phyloP scores from a whole-genome alignment of 495 filamentous ascomycete species.

The Penicillium verhagenii region DNA sequence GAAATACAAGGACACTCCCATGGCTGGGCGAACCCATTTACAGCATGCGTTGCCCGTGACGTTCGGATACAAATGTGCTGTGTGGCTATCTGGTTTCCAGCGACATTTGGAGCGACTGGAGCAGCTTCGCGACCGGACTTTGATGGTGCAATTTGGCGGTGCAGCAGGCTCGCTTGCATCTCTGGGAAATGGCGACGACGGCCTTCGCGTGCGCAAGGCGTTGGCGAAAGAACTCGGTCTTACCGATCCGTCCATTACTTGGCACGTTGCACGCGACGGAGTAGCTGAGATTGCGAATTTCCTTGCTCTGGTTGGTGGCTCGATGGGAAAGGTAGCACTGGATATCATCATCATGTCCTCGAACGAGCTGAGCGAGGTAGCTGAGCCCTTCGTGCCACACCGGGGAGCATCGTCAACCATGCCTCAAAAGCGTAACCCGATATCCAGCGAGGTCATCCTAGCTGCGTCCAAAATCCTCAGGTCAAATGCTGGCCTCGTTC shows the following conservation, averaged over 20 bases:
- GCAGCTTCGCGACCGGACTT: not conserved
- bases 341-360: slow-evolving; percentile 51
- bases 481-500: slow-evolving; percentile 35
- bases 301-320: slow-evolving; percentile 44
- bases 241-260: slow-evolving; percentile 38
- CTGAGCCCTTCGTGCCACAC: slow-evolving; percentile 49
- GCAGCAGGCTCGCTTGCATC: slow-evolving; percentile 44
- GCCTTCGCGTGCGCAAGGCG: slow-evolving; percentile 32
- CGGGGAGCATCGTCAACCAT: slow-evolving; percentile 49
- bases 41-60: slow-evolving; percentile 42
- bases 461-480: slow-evolving; percentile 44
- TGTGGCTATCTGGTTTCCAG: slow-evolving; percentile 1
- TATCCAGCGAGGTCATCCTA: slow-evolving; percentile 47
- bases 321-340: slow-evolving; percentile 47
- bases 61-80: slow-evolving; percentile 8
- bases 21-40: slow-evolving; percentile 49
- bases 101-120: slow-evolving; percentile 4
- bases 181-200: slow-evolving; percentile 14
- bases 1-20: slow-evolving; percentile 38
- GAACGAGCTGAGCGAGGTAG: slow-evolving; percentile 46
- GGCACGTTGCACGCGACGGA: slow-evolving; percentile 42
- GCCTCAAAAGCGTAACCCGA: slow-evolving; percentile 53
- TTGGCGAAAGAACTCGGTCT: slow-evolving; percentile 32
- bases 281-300: slow-evolving; percentile 46
- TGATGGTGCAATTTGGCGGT: slow-evolving; percentile 37